These are phyloP conservation scores for Penicillium samsonianum DNA, from an alignment of 495 filamentous ascomycete species.

Conservation along the genomic window DNA sequence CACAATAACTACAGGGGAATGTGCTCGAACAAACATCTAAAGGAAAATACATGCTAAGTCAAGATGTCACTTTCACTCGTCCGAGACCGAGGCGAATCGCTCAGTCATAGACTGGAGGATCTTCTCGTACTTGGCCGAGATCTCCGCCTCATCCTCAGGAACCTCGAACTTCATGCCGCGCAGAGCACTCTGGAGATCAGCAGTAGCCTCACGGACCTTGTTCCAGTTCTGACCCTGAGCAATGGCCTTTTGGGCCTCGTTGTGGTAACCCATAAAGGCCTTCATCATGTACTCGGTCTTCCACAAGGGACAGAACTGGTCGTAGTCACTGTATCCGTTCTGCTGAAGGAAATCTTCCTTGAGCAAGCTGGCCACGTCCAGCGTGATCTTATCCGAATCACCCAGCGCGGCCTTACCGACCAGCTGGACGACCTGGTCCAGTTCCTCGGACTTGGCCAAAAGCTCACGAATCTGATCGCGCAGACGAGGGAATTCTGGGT, in stretches of 20 bases:
- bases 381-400: slow-evolving; percentile 96
- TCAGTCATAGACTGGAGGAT: slow-evolving; percentile 89
- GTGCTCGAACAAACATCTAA: slow-evolving; percentile 31
- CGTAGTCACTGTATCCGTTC: slow-evolving; percentile 98
- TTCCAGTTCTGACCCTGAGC: slow-evolving; percentile 85
- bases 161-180: slow-evolving; percentile 96
- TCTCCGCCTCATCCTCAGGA: slow-evolving; percentile 70
- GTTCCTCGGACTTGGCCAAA: slow-evolving; percentile 89
- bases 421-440: slow-evolving; percentile 98
- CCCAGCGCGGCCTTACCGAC: slow-evolving; percentile 96
- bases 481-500: slow-evolving; percentile 89
- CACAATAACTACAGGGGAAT: slow-evolving; percentile 48
- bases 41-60: slow-evolving; percentile 28
- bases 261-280: slow-evolving; percentile 95
- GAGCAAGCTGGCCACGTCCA: slow-evolving; percentile 86
- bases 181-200: slow-evolving; percentile 78
- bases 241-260: slow-evolving; percentile 95
- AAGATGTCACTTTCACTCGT: slow-evolving; percentile 66
- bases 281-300: slow-evolving; percentile 99
- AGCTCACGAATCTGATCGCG: slow-evolving; percentile 91
- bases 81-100: slow-evolving; percentile 89
- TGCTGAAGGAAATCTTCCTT: slow-evolving; percentile 99
- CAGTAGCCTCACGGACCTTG: slow-evolving; percentile 88
- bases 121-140: slow-evolving; percentile 89
- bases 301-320: slow-evolving; percentile 98